Evolutionary conservation across 2,329 filamentous ascomycete species (phyloP).

Genomic region (Gnomoniopsis smithogilvyi): DNA sequence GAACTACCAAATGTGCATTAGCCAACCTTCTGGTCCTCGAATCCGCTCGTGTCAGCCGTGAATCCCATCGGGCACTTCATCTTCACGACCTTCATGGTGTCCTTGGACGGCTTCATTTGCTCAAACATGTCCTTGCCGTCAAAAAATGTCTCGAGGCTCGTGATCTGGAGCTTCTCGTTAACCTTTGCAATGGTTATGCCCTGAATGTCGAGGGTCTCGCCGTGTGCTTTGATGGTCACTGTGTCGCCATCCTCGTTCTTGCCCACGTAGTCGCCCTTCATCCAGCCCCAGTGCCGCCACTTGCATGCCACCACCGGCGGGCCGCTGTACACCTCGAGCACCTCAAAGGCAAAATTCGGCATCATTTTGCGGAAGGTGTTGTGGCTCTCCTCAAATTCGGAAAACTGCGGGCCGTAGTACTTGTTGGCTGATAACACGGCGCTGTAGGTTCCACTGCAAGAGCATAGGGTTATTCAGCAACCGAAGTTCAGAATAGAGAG

Average conservation of each 20-base stretch:
- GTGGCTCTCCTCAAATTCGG: constrained; percentile 61
- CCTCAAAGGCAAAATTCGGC: constrained; percentile 70
- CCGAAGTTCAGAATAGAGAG: not conserved
- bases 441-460: constrained; percentile 53
- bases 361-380: constrained; percentile 73
- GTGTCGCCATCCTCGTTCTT: constrained; percentile 64
- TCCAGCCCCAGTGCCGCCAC: constrained; percentile 67
- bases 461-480: not conserved
- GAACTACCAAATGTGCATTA: not conserved
- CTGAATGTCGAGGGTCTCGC: constrained; percentile 59
- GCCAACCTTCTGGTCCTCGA: not conserved
- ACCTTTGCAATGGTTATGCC: constrained; percentile 61
- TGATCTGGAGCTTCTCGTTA: constrained; percentile 55
- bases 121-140: constrained; percentile 18
- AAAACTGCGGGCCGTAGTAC: constrained; percentile 60
- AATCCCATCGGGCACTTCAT: constrained; percentile 18
- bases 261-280: constrained; percentile 65
- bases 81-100: constrained; percentile 11
- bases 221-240: constrained; percentile 58
- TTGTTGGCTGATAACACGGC: constrained; percentile 61
- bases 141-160: constrained; percentile 17
- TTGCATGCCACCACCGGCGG: constrained; percentile 60
- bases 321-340: constrained; percentile 64
- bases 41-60: not conserved
- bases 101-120: constrained; percentile 15